Conservation (phyloP, 805 yeast genomes). For the Cephaloascus fragrans region DNA sequence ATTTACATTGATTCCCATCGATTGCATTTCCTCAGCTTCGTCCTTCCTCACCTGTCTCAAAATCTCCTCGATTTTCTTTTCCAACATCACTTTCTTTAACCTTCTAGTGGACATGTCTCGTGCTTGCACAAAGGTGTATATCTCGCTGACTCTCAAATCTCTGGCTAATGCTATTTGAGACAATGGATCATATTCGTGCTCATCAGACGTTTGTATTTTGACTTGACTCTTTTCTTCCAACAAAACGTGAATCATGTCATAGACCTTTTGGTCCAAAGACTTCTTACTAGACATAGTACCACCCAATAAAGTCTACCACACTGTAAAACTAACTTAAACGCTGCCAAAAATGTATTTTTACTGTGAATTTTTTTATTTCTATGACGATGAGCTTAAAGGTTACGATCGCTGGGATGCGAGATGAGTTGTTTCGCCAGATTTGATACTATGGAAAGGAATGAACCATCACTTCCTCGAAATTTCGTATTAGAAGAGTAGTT, state of each 20-base stretch:
- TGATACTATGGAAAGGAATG: too few relatives aligned
- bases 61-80: constrained; percentile 53
- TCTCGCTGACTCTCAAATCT: constrained; percentile 42
- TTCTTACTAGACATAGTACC: background rate
- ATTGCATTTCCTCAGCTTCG: constrained; percentile 47
- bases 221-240: constrained; percentile 50
- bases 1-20: constrained; percentile 11
- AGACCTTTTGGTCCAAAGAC: constrained; percentile 46
- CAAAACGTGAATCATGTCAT: constrained; percentile 42
- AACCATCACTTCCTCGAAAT: too few relatives aligned
- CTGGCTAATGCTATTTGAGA: constrained; percentile 48
- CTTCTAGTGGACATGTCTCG: constrained; percentile 62
- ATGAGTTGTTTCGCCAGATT: too few relatives aligned
- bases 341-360: too few relatives aligned
- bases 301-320: too few relatives aligned
- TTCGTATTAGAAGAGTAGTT: too few relatives aligned
- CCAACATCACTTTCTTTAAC: constrained; percentile 54
- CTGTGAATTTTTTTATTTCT: too few relatives aligned
- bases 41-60: constrained; percentile 46
- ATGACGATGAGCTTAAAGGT: too few relatives aligned
- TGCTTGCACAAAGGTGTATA: constrained; percentile 47
- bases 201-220: constrained; percentile 18
- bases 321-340: too few relatives aligned
- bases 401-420: too few relatives aligned
- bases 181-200: constrained; percentile 25